Conservation (phyloP, 2,329 filamentous ascomycete genomes). For the Botrytis sinoallii region DNA sequence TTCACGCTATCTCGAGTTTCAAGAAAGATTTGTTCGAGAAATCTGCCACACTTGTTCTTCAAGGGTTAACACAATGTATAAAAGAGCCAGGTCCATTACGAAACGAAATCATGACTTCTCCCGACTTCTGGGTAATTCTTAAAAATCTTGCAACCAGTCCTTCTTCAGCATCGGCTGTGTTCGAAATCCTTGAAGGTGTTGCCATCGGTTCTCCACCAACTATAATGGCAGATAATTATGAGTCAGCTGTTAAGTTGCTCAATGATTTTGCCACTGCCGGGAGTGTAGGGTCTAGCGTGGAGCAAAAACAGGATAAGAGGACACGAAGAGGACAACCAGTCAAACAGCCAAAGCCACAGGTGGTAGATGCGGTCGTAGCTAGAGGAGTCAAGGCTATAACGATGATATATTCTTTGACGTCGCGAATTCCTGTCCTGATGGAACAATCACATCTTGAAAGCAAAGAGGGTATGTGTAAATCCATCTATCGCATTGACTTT, state of each 20-base stretch:
- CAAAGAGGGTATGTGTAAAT: slow-evolving; percentile 50
- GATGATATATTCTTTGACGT: slow-evolving; percentile 78
- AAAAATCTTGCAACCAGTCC: slow-evolving; percentile 67
- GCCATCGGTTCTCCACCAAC: slow-evolving; percentile 70
- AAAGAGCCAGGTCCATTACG: slow-evolving; percentile 72
- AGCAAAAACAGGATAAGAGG: slow-evolving; percentile 63
- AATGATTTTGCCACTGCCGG: slow-evolving; percentile 88
- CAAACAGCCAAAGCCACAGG: slow-evolving; percentile 41
- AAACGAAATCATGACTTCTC: slow-evolving; percentile 92
- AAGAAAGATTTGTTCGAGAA: slow-evolving; percentile 73
- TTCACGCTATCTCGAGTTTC: slow-evolving; percentile 88
- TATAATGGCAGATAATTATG: slow-evolving; percentile 94
- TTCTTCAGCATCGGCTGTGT: slow-evolving; percentile 73
- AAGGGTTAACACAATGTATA: slow-evolving; percentile 77
- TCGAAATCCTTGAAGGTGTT: slow-evolving; percentile 79
- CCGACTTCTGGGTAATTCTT: slow-evolving; percentile 94
- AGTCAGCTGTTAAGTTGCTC: slow-evolving; percentile 76
- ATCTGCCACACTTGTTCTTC: slow-evolving; percentile 71
- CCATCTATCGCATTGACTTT: not conserved
- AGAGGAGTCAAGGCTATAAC: slow-evolving; percentile 78
- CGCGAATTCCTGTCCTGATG: slow-evolving; percentile 80
- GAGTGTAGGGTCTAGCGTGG: slow-evolving; percentile 65
- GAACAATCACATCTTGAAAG: slow-evolving; percentile 88
- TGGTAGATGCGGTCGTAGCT: slow-evolving; percentile 68
- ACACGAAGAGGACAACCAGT: slow-evolving; percentile 42